Evolutionary conservation across 2,329 filamentous ascomycete genomes (phyloP).

Genomic region (Botryosphaeria dothidea): DNA sequence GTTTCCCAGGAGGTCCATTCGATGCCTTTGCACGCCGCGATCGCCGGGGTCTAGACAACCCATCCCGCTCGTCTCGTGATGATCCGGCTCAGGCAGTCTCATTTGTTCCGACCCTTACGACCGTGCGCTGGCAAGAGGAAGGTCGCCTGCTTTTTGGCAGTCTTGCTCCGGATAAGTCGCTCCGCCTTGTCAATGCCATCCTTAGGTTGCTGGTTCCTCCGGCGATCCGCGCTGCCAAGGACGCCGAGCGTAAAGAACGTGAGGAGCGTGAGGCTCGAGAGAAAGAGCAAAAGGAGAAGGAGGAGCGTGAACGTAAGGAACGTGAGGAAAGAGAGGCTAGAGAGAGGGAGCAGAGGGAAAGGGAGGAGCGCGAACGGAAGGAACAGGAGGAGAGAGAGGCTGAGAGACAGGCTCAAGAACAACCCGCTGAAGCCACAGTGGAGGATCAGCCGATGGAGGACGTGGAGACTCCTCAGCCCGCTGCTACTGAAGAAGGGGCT

Average conservation of each 20-base stretch:
- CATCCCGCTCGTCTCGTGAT: conserved; percentile 42
- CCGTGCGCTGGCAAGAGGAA: conserved; percentile 84
- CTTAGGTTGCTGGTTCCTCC: conserved; percentile 76
- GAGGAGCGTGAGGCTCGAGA: conserved; percentile 59
- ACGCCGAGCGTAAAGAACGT: conserved; percentile 66
- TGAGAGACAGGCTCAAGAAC: conserved; percentile 20
- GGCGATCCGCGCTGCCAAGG: conserved; percentile 78
- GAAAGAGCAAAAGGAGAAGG: conserved; percentile 39
- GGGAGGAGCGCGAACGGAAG: conserved; percentile 27
- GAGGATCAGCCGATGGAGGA: conserved; percentile 71
- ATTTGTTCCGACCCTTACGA: conserved; percentile 72
- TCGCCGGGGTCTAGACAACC: conserved; percentile 32
- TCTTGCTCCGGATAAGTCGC: conserved; percentile 67
- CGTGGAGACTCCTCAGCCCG: conserved; percentile 57
- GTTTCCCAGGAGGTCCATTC: conserved; percentile 1
- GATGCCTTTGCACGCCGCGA: conserved; percentile 32
- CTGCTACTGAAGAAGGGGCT: conserved; percentile 44
- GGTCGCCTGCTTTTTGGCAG: conserved; percentile 80
- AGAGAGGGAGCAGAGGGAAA: conserved; percentile 46
- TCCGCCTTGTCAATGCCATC: conserved; percentile 68
- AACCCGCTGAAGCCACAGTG: conserved; percentile 36
- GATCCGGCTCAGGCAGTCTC: conserved; percentile 74
- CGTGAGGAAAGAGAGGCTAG: conserved; percentile 51
- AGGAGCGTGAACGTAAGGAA: conserved; percentile 44
- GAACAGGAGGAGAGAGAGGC: conserved; percentile 22